Evolutionary conservation across 2,329 filamentous ascomycete genomes (phyloP).

Genomic region (Colletotrichum zoysiae): DNA sequence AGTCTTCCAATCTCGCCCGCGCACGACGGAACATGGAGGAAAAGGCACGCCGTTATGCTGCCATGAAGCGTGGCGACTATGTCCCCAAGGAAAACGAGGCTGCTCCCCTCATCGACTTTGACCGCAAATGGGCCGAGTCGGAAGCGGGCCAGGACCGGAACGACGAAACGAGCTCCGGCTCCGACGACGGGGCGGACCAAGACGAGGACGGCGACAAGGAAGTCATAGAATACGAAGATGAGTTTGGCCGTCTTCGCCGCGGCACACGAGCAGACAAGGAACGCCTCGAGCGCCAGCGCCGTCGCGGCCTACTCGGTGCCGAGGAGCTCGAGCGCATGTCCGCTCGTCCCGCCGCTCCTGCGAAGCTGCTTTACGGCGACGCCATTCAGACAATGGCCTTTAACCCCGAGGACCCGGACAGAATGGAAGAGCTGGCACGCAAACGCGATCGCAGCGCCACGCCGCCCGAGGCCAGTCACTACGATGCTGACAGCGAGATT

Average conservation of each 20-base stretch:
- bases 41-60: slow-evolving; percentile 89
- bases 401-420: slow-evolving; percentile 75
- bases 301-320: slow-evolving; percentile 65
- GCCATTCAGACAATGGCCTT: slow-evolving; percentile 88
- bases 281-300: slow-evolving; percentile 68
- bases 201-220: slow-evolving; percentile 63
- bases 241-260: slow-evolving; percentile 86
- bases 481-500: slow-evolving; percentile 87
- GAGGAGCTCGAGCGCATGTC: slow-evolving; percentile 77
- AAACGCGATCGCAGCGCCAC: slow-evolving; percentile 85
- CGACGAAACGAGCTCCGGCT: slow-evolving; percentile 64
- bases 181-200: slow-evolving; percentile 53
- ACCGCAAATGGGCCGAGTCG: slow-evolving; percentile 90
- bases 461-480: slow-evolving; percentile 84
- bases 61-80: slow-evolving; percentile 91
- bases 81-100: slow-evolving; percentile 74
- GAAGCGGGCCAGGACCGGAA: slow-evolving; percentile 57
- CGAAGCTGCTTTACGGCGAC: slow-evolving; percentile 85
- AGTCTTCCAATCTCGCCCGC: slow-evolving; percentile 76
- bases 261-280: slow-evolving; percentile 79
- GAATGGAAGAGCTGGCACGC: slow-evolving; percentile 83
- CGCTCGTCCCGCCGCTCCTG: slow-evolving; percentile 75
- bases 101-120: slow-evolving; percentile 88
- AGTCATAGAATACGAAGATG: slow-evolving; percentile 88
- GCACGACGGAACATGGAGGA: slow-evolving; percentile 87